Percentiles rank a stretch among this genome's conserved stretches.
Evolutionary conservation across 1,139 yeast species (phyloP).

Genomic region (Candida dubliniensis): DNA sequence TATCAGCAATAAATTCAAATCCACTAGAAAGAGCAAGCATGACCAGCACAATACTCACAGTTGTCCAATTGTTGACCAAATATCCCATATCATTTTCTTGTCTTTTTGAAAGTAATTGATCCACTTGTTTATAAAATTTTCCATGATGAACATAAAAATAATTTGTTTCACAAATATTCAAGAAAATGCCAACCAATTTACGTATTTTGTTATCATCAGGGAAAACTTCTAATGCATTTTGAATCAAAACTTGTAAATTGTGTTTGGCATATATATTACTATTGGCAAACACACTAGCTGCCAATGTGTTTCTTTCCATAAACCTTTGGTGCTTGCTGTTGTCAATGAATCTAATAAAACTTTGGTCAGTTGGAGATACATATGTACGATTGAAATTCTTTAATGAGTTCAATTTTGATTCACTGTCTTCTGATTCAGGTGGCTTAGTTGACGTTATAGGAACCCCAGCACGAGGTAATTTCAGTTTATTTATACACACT

Average conservation of each 20-base stretch:
- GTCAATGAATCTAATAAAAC: conserved; percentile 19
- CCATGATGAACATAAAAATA: conserved; percentile 19
- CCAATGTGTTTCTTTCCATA: conserved; percentile 4
- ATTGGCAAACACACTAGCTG: conserved; percentile 9
- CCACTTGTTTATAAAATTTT: conserved; percentile 9
- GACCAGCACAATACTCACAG: conserved; percentile 14
- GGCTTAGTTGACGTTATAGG: conserved; percentile 6
- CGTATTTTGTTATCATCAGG: conserved; percentile 15
- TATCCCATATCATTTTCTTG: conserved; percentile 11
- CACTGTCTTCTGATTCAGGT: not conserved
- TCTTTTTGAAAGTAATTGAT: conserved; percentile 9
- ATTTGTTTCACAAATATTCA: conserved; percentile 20
- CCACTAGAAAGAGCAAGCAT: conserved; percentile 18
- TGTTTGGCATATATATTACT: conserved; percentile 8
- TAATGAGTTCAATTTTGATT: conserved; percentile 6
- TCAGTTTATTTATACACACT: conserved; percentile 11
- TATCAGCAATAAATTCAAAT: conserved; percentile 40
- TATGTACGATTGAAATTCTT: conserved; percentile 12
- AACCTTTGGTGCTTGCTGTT: conserved; percentile 8
- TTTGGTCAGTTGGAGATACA: conserved; percentile 20
- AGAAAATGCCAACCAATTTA: conserved; percentile 14
- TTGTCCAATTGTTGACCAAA: conserved; percentile 16
- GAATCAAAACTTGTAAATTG: conserved; percentile 9
- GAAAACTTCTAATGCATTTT: conserved; percentile 12
- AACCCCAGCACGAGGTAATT: conserved; percentile 6